A percentile compares a stretch with the other conserved stretches of the same genome.
phyloP scores from a whole-genome alignment of 176 grass and related monocot genomes.

The Carex pumila region DNA sequence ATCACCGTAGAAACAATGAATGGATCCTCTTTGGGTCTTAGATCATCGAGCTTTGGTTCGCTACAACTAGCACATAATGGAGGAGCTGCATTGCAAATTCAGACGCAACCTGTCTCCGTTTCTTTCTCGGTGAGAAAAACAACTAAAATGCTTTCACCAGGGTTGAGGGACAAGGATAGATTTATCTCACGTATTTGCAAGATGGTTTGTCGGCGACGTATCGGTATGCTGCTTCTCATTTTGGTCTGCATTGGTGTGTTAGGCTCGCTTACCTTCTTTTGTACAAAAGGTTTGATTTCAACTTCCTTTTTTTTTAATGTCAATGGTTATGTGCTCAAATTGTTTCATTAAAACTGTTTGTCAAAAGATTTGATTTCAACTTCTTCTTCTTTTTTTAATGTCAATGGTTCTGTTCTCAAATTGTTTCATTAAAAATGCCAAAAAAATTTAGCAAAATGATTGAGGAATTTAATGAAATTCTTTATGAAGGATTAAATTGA shows the following conservation, averaged over 20 bases:
- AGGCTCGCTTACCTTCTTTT: constrained; percentile 14
- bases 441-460: no score
- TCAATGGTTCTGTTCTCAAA: neutral
- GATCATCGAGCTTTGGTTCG: constrained; percentile 27
- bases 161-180: neutral
- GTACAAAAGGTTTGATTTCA: constrained; percentile 18
- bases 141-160: constrained; percentile 5
- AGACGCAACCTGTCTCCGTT: neutral
- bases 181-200: constrained; percentile 12
- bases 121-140: constrained; percentile 15
- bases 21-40: constrained; percentile 21
- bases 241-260: constrained; percentile 1
- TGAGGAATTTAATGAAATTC: neutral
- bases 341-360: neutral
- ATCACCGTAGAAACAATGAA: constrained; percentile 33
- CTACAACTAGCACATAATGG: constrained; percentile 9
- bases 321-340: neutral
- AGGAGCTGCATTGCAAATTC: constrained; percentile 20
- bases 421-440: neutral
- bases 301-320: neutral
- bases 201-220: constrained; percentile 1
- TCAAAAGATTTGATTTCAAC: constrained; percentile 13
- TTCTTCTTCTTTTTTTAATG: neutral
- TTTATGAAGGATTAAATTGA: neutral
- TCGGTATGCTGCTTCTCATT: constrained; percentile 10